Base-by-base conservation (phyloP, 257 asterid species). In the Solanum lycopersicoides region DNA sequence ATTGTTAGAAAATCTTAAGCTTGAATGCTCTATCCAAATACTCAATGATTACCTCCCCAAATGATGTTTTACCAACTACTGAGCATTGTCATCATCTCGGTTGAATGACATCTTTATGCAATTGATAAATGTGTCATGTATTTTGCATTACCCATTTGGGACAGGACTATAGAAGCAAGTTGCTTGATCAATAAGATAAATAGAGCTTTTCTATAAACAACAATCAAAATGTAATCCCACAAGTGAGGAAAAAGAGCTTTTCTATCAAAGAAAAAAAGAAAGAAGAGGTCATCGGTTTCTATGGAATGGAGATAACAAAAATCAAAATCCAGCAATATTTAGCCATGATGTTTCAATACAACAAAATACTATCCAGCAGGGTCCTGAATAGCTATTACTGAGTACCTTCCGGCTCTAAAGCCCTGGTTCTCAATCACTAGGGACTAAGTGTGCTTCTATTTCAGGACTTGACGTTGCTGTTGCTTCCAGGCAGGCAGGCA, bases 401-500 rank as follows among this genome's bases (percentile, higher is more conserved):
- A 80, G 6, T 13, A 45, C 65, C 84, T 2, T 39, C 16, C 16
- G 0, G 21, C 63, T 77, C 23, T 77, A 25, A n/a, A 44, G 25
- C 41, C 84, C n/a, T 15, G 37, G n/a, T 76, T 76, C 83, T 42
- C 15, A 44, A 50, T 50, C 21, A 50, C 23, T 7, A 50, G 21
- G 23, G 60, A 50, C 60, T 15, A 5, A 25, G 23, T 6, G 39
- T n/a, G 44, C 92, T 95, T 95, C 92, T 93, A 13, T 35, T 96
- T 89, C 95, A 42, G 88, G 86, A 50, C 82, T 93, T 3, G 86
- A 88, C 91, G 89, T 86, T 93, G 97, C 60, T 93, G 92, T 91
- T 91, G 95, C 95, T 89, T 93, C 98, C 98, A 95, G 45, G 95
- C 39, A 95, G 45, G 95, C 92, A 0, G 98, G 98, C 97, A 96